Percentiles rank a stretch among this genome's conserved stretches.
These are phyloP conservation scores for Cucumis hystrix DNA, from an alignment of 306 rosid genomes.

Conservation along the genomic window DNA sequence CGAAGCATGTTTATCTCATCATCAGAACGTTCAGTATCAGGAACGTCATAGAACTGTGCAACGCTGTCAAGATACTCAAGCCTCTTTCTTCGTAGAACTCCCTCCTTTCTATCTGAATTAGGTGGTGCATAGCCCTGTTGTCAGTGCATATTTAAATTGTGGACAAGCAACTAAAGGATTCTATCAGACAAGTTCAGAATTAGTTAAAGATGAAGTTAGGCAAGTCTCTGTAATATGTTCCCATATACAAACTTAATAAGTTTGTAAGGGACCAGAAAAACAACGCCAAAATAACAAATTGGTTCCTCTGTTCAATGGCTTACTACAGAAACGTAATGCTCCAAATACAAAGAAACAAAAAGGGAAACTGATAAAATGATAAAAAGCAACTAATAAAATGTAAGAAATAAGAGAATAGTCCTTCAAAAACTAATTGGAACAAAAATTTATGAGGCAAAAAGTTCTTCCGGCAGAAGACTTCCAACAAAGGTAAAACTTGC, in stretches of 20 bases:
- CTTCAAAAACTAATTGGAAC: too few species aligned
- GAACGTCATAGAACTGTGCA: conserved; percentile 81
- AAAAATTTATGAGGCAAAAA: too few species aligned
- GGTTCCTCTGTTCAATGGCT: not conserved
- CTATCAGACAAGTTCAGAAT: not conserved
- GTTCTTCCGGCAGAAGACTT: too few species aligned
- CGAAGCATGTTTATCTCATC: conserved; percentile 98
- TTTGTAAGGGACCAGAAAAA: not conserved
- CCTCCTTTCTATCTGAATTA: conserved; percentile 99
- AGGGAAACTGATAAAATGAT: too few species aligned
- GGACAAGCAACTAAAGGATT: conserved; percentile 19
- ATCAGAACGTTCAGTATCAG: conserved; percentile 81
- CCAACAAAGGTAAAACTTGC: too few species aligned
- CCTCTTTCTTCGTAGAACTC: conserved; percentile 83
- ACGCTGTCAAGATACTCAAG: conserved; percentile 84
- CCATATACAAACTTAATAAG: not conserved
- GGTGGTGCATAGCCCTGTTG: conserved; percentile 99
- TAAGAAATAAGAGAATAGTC: too few species aligned
- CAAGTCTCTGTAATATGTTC: not conserved
- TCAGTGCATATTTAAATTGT: conserved; percentile 64
- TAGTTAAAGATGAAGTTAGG: not conserved
- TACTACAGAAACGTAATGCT: not conserved
- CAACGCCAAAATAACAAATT: not conserved
- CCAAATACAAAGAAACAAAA: too few species aligned
- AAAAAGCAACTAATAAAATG: too few species aligned